phyloP scores from a whole-genome alignment of 1,139 yeast species.

The Hyphopichia khmerensis region DNA sequence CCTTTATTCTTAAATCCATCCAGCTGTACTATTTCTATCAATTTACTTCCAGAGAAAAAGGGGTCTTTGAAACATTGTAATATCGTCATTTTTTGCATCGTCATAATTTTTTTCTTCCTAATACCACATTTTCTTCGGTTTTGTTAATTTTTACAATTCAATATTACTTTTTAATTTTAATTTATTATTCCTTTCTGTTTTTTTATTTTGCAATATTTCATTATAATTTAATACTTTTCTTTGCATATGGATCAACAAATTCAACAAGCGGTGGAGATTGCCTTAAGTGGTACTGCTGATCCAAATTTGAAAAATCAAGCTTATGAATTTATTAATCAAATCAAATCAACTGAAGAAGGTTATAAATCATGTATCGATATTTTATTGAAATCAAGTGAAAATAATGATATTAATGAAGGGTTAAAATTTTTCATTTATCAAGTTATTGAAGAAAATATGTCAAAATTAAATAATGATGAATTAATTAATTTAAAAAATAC shows the following conservation, averaged over 20 bases:
- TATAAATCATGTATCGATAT: conserved; percentile 74
- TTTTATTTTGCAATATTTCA: neutral
- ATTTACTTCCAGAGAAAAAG: no score
- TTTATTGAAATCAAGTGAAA: conserved; percentile 32
- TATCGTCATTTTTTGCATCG: no score
- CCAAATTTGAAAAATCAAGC: conserved; percentile 77
- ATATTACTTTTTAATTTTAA: no score
- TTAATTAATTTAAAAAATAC: conserved; percentile 42
- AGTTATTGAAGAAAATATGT: conserved; percentile 68
- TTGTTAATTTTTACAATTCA: no score
- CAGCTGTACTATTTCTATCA: no score
- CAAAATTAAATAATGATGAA: conserved; percentile 48
- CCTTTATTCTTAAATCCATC: no score
- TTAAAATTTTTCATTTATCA: conserved; percentile 79
- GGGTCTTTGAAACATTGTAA: no score
- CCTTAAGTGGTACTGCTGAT: conserved; percentile 78
- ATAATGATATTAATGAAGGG: conserved; percentile 40
- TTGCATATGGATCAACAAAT: conserved; percentile 74
- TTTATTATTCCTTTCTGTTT: neutral
- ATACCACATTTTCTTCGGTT: no score
- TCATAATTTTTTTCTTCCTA: no score
- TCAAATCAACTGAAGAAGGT: conserved; percentile 76
- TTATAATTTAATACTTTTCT: neutral
- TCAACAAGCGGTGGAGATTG: conserved; percentile 90
- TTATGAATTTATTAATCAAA: conserved; percentile 69